A percentile compares a stretch with the other conserved stretches of the same genome.
These are phyloP conservation scores for Physaria fendleri DNA, from an alignment of 345 rosid genomes.

Conservation along the genomic window DNA sequence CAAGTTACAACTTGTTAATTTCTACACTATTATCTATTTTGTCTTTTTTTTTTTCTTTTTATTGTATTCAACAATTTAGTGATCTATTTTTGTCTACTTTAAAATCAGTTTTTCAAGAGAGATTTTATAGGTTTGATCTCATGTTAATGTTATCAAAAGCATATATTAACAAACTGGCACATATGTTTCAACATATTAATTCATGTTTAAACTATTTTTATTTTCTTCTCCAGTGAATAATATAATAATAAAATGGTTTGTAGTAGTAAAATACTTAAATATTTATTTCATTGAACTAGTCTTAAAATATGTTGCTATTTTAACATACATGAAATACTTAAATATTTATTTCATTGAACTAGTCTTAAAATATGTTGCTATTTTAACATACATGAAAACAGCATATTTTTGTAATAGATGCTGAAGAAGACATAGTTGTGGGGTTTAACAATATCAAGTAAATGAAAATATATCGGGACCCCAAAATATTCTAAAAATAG, in stretches of 20 bases:
- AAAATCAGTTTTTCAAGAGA: constrained; percentile 6
- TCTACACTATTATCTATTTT: not conserved
- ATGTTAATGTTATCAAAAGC: no score
- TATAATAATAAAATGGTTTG: no score
- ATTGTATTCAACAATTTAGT: constrained; percentile 2
- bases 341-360: not conserved
- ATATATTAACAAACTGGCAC: no score
- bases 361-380: constrained; percentile 15
- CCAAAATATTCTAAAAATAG: constrained; percentile 26
- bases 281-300: not conserved
- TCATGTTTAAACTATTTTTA: no score
- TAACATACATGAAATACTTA: not conserved
- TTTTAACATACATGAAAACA: constrained; percentile 10
- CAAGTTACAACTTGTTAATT: not conserved
- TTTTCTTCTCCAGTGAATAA: no score
- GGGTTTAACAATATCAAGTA: constrained; percentile 15
- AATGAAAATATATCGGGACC: constrained; percentile 11
- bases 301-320: constrained; percentile 19
- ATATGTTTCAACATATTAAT: no score
- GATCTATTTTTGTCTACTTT: constrained; percentile 20
- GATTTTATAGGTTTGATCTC: no score
- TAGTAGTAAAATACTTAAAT: no score
- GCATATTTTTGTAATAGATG: constrained; percentile 14
- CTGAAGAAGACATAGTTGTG: constrained; percentile 20
- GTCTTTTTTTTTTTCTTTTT: not conserved